Evolutionary conservation across 306 rosid species (phyloP), one percentile per base, ranked within the genome.

Genomic region (Fragaria nilgerrensis): DNA sequence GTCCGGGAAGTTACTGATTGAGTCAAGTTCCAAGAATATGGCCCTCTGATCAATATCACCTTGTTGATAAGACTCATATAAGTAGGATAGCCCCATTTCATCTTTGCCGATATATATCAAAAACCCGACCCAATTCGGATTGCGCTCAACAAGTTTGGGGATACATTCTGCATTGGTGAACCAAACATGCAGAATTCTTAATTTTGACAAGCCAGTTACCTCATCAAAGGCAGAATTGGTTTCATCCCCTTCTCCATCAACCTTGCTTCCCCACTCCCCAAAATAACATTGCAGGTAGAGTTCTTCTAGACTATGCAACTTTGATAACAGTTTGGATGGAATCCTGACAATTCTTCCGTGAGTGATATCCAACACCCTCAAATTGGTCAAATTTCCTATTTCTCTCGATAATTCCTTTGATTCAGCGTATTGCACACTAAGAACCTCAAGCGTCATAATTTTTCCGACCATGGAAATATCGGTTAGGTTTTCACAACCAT

Each of bases 81-180:
- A 2, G 32, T 2, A 0, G 32, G 0, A 2, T 2, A 29, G 2
- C 32, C 0, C 32, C 1, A 0, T 0, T 29, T 29, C 32, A 29
- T 29, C 0, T 29, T 2, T 0, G 32, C 32, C 32, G 0, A 29
- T 29, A 1, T 0, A 0, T 29, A 29, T 29, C 0, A 2, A 29
- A 29, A 29, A 29, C 32, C 0, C 0, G 32, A 29, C 32, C 32
- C 32, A 29, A 29, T 29, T 29, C 32, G 32, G 32, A 29, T 2
- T 29, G 32, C 2, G 2, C 32, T 29, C 32, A 2, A 29, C 32
- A 29, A 2, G 32, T 29, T 29, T 2, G 32, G 32, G 32, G 32
- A 29, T 29, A 29, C 32, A 29, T 29, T 29, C 32, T 29, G 1
- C 2, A 29, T 29, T 29, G 32, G 32, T 1, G 32, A 29, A 1